phyloP scores from a whole-genome alignment of 1,284 basidiomycete genomes.

The Albatrellus sp. region DNA sequence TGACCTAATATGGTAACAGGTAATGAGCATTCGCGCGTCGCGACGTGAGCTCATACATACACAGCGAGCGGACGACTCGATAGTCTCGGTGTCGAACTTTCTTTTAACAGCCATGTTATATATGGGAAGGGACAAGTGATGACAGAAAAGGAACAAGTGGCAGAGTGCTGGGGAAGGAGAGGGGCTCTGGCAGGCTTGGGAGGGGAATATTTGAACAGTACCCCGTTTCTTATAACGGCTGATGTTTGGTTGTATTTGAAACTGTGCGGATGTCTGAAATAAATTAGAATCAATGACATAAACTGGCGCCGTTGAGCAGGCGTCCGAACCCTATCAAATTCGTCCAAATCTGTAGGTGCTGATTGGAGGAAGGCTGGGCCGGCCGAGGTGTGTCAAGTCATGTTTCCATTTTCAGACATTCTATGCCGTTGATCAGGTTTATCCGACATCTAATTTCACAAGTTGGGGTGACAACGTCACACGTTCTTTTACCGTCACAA shows the following conservation, averaged over 20 bases:
- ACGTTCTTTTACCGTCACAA: not conserved
- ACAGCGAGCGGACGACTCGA: conserved; percentile 30
- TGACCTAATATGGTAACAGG: conserved; percentile 22
- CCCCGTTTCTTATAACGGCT: conserved; percentile 16
- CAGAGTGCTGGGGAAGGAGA: conserved; percentile 5
- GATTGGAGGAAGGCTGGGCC: not conserved
- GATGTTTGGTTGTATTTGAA: conserved; percentile 19
- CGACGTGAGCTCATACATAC: conserved; percentile 27
- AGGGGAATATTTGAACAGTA: conserved; percentile 11
- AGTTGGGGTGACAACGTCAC: no score
- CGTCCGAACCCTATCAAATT: not conserved
- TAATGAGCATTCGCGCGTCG: conserved; percentile 13
- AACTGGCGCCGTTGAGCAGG: no score
- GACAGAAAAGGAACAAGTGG: not conserved
- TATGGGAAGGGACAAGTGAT: conserved; percentile 3
- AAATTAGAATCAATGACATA: conserved; percentile 7
- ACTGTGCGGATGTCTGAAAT: conserved; percentile 7
- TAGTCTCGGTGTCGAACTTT: conserved; percentile 51
- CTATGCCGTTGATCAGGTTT: no score
- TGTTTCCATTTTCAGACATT: no score
- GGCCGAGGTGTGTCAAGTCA: no score
- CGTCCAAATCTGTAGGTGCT: conserved; percentile 1
- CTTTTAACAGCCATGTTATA: conserved; percentile 54
- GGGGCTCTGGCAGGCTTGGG: conserved; percentile 12
- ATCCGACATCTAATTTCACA: no score